Evolutionary conservation across 805 yeast genomes (phyloP), one percentile per base, ranked within the genome.

Genomic region (Metschnikowia corniflorae): DNA sequence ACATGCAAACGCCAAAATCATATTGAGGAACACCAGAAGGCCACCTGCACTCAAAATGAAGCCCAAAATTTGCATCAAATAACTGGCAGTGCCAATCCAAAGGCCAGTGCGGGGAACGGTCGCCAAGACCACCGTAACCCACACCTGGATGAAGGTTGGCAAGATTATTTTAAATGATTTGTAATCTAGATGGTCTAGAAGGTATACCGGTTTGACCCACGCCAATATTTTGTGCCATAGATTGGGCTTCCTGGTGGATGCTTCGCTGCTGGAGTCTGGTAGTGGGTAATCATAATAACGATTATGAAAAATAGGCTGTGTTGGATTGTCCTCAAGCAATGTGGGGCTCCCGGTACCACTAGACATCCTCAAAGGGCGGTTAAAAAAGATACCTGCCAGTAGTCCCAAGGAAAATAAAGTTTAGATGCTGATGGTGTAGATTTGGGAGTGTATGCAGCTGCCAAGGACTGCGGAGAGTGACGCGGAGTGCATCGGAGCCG

Each of bases 1-100:
- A 24, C 53, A 38, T 2, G 40, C 20, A 9, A 58, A 4, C 9
- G 57, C 38, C 12, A 42, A 28, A 20, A 47, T 34, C 5, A 49
- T 30, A 27, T 54, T 54, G 12, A 39, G 23, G n/a, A 48, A 40
- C 3, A 60, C 39, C 39, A 54, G 54, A 9, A 39, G 33, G 2
- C 63, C 64, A 2, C 68, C 67, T n/a, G 57, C 26, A 15, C 49
- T 45, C 4, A 36, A 37, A 17, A 60, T 50, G 29, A 60, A 57
- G 2, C 57, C 61, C 16, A 61, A 42, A 10, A 61, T 50, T 27
- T 52, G 61, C 22, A 57, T 34, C 27, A 62, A 43, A 38, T 51
- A 62, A 3, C 58, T 44, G 3, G 60, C 63, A 15, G 33, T 35
- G 5, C 66, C 66, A 0, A 61, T 13, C 66, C 66, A 63, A 16